Evolutionary conservation across 2,329 filamentous ascomycete genomes (phyloP), one percentile per base, ranked within the genome.

Genomic region (Dryadomyces sulphureus): DNA sequence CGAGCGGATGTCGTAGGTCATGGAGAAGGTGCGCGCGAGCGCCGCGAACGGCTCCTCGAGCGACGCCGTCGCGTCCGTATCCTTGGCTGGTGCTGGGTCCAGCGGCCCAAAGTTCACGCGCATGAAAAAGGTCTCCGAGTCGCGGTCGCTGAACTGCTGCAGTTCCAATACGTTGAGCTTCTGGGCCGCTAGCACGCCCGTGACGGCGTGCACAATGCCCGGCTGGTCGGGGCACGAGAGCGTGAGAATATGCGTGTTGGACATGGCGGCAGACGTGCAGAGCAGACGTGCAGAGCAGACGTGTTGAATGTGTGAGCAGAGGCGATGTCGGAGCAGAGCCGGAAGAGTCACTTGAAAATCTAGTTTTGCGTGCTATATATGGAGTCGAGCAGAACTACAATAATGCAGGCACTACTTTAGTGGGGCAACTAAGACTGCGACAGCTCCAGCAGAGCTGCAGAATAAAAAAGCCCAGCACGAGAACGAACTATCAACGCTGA

Each of bases 201-300:
- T 90, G 53, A 92, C 84, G 47, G 84, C 81, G 62, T 90, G 83
- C 51, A 92, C 82, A 59, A 92, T 90, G 60, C 85, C 85, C 22
- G 84, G 75, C 66, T 84, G 82, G 67, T 92, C 85, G 45, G 85
- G 84, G 66, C 85, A 90, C 45, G 84, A 87, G 51, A 92, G 72
- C 24, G 84, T 90, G 55, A 92, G 76, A 60, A 85, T 81, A 64
- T 83, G 76, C 60, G 81, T 77, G 54, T 72, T 55, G 43, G 65
- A 58, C 64, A 68, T 65, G 54, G 56, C n/a, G 30, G 19, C 4
- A 6, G 27, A n/a, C 38, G 32, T 1, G 30, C 5, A 20, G 19
- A 8, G 32, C 20, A 16, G 17, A 24, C 11, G 19, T 4, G 9
- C n/a, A 25, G 19, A 1, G 22, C n/a, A 9, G 12, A 30, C 9